Evolutionary conservation across 2,329 filamentous ascomycete genomes (phyloP), one percentile per base, ranked within the genome.

Genomic region (Ceratocystis diversiconidia): DNA sequence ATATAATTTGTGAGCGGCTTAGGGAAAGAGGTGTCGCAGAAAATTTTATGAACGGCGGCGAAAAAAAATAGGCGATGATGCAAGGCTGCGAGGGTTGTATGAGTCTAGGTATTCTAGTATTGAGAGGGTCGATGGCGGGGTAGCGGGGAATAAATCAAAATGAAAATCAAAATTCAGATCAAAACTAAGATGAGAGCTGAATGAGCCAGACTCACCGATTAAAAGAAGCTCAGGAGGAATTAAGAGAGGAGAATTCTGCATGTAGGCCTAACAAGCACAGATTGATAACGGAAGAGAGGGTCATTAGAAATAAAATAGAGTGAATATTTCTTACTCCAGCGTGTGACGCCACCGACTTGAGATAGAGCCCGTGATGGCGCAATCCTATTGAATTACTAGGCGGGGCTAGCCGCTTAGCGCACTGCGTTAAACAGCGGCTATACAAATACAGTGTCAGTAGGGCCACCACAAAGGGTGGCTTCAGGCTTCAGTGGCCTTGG

Each of bases 281-380:
- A 66, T 66, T 66, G 65, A 64, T 66, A 66, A 66, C 50, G 30
- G 60, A 48, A 19, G 7, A 44, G 57, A 61, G 36, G 12, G 22
- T n/a, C n/a, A n/a, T 52, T 52, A 52, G 28, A 63, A 25, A 28
- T 30, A 55, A 36, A 55, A 50, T 19, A 28, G 25, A 32, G 36
- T 30, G 36, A 59, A 19, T 7, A 46, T 22, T 41, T 15, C 61
- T 30, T 50, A 52, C 17, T 50, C 41, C 55, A 19, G 48, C 28
- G n/a, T 32, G 63, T 60, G 63, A 60, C 52, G 63, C 63, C 63
- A 64, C 63, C 19, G 48, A 36, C 28, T 64, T 41, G 43, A 41
- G 36, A 15, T 22, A 25, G 1, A 25, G 3, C 17, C 63, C 2
- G 25, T 36, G 55, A 64, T 64, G 50, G 63, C 63, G 63, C 63